Evolutionary conservation across 2,329 filamentous ascomycete species (phyloP), one percentile per base, ranked within the genome.

Genomic region (Talaromyces funiculosus): DNA sequence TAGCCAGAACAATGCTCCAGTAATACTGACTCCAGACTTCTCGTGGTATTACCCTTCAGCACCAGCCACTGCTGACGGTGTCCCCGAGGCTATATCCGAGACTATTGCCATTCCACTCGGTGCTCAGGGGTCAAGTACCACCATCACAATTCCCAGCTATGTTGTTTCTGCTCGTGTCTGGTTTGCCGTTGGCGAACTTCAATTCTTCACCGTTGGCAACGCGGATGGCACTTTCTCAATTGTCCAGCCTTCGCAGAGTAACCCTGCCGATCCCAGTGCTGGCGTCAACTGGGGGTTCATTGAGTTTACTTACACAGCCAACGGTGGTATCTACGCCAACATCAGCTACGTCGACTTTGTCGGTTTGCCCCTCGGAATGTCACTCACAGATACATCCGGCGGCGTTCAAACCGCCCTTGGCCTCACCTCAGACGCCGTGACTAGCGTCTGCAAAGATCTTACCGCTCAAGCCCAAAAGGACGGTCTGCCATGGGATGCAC

Each of bases 331-430:
- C 26, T 81, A 71, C 43, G 78, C 79, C 63, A 82, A 82, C 67
- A 75, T 83, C 58, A 80, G 75, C 53, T 82, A 79, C 60, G 81
- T 83, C 33, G 81, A 83, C 66, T 82, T 81, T 62, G 76, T 82
- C 18, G 74, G 81, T 4, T 72, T 84, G 16, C 72, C 79, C 0
- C 76, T 84, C n/a, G 79, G 81, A 42, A 78, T 87, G 64, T 70
- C 73, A 62, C 79, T 87, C 49, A 73, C 74, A 59, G 82, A 80
- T 62, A 76, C 76, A 20, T 70, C 73, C 47, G 82, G 81, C 47
- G 64, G 65, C 10, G 69, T 75, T 18, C 78, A 79, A 64, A 73
- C 69, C 16, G 83, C 85, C 9, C 70, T 72, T n/a, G 83, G 83
- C 24, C 72, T 84, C 63, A 77, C 78, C 2, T 57, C 72, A 37